Conservation (phyloP, 257 asterid genomes). For the Capsicum pubescens region DNA sequence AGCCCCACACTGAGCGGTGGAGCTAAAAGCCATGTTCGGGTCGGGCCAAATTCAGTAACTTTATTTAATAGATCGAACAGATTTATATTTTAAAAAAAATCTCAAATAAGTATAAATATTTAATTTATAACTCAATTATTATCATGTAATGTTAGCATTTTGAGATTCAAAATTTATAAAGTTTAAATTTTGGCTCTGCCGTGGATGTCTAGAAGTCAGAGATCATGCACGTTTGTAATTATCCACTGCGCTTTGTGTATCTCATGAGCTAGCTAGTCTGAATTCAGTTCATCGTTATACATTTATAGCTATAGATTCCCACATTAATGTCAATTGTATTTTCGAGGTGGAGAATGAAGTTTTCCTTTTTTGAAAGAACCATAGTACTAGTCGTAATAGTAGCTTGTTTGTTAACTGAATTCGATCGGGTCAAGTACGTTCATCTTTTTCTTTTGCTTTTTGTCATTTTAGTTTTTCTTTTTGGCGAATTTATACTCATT, state of each 20-base stretch:
- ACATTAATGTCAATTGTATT: background rate
- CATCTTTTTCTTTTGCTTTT: background rate
- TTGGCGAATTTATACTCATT: no score
- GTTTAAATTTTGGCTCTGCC: background rate
- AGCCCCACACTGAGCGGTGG: no score
- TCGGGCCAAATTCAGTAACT: no score
- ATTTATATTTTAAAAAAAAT: no score
- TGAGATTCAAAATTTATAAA: background rate
- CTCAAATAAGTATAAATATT: no score
- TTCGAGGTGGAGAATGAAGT: background rate
- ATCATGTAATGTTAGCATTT: background rate
- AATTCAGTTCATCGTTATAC: slow-evolving; percentile 3
- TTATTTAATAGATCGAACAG: no score
- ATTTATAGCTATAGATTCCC: background rate
- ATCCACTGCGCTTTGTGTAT: background rate
- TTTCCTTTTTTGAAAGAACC: background rate
- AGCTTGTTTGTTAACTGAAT: background rate
- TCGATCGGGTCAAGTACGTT: background rate
- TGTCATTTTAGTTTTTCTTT: background rate
- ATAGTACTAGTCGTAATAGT: background rate
- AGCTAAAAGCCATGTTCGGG: no score
- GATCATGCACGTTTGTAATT: background rate
- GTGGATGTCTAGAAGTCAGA: background rate
- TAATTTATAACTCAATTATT: no score
- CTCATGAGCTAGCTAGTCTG: background rate